Evolutionary conservation across 257 asterid genomes (phyloP), one percentile per base, ranked within the genome.

Genomic region (Nicotiana undulata): DNA sequence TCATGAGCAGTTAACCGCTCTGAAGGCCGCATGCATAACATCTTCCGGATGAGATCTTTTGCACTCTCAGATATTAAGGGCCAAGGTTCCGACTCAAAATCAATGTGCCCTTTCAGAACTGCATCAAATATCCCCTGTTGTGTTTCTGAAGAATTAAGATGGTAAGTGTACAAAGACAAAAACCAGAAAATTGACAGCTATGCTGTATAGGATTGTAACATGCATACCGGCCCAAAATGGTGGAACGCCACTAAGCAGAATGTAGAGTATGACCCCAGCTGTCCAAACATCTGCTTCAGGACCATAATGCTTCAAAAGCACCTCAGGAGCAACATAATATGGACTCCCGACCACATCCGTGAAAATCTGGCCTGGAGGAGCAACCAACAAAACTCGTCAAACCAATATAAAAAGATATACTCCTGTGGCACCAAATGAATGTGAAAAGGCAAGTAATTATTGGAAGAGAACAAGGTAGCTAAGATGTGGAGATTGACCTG

Each of bases 221-320:
- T 74, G 77, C 83, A 81, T 86, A 93, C 98, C 98, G 63, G 98
- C 98, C 98, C 98, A 94, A 87, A 94, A 94, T 61, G 98, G 98
- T 52, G 97, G 98, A 16, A 94, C 98, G 61, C 98, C 98, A 82
- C 97, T 93, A 29, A 94, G 89, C 85, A 94, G 88, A 81, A 94
- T 94, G 81, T 94, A 94, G 56, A 94, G 90, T 77, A 94, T 94
- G 82, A 94, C 98, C 51, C 98, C 98, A 52, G 98, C 98, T 49
- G 98, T 94, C 98, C 98, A 94, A 28, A 93, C 98, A 79, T 94
- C 98, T 82, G 98, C 97, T 85, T 90, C 93, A 20, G 97, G 98
- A 56, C 98, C 98, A 87, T 93, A 94, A 83, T 86, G 90, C 93
- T 93, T 93, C 90, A 86, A 65, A 65, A 94, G 96, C 74, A 94